Percentiles rank a stretch among this genome's conserved stretches.
Evolutionary conservation across 805 yeast genomes (phyloP).

Genomic region (Komagataella kurtzmanii): DNA sequence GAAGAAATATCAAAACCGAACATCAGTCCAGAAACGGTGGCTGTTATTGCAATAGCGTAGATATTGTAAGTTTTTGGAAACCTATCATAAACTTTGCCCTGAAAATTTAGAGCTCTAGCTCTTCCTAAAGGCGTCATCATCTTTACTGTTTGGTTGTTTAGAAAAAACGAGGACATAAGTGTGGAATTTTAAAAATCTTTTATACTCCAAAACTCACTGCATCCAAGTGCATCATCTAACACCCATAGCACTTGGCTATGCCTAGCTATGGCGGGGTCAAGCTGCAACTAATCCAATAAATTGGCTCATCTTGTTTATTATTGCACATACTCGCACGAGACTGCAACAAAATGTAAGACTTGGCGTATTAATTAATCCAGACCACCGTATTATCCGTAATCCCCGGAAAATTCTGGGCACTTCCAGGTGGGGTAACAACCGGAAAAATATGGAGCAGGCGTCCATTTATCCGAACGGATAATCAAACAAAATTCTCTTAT

Average conservation of each 20-base stretch:
- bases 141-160: too few species aligned
- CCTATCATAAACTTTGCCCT: not conserved
- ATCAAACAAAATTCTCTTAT: not conserved
- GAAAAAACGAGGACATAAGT: not conserved
- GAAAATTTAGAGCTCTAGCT: not conserved
- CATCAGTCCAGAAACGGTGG: constrained; percentile 58
- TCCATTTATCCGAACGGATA: not conserved
- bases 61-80: constrained; percentile 37
- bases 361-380: not conserved
- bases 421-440: not conserved
- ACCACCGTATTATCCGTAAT: not conserved
- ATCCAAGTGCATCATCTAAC: not conserved
- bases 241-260: not conserved
- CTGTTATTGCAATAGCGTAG: constrained; percentile 37
- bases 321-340: not conserved
- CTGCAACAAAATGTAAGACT: not conserved
- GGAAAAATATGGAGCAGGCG: not conserved
- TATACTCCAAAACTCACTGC: not conserved
- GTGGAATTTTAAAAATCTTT: not conserved
- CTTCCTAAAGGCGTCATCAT: not conserved
- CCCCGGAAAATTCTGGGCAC: not conserved
- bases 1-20: constrained; percentile 77
- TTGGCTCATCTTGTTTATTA: not conserved
- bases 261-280: not conserved
- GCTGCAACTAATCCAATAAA: not conserved